These are phyloP conservation scores for Maudiozyma humilis DNA, from an alignment of 1,139 yeast genomes.

Conservation along the genomic window DNA sequence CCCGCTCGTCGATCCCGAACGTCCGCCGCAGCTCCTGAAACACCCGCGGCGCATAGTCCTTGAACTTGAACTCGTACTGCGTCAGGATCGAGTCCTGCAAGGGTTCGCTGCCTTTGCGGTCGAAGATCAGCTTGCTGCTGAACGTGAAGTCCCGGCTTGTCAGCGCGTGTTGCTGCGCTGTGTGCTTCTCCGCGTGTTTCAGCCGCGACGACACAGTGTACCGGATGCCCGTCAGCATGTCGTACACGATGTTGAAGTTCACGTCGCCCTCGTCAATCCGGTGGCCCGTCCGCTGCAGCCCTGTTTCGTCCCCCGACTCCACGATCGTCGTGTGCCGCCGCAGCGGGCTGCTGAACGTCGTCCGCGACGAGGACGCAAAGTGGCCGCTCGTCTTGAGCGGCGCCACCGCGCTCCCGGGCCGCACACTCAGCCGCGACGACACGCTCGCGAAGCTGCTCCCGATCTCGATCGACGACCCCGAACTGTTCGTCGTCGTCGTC, in stretches of 20 bases:
- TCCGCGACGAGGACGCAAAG: neutral
- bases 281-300: slow-evolving; percentile 39
- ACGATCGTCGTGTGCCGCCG: slow-evolving; percentile 4
- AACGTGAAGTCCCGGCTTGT: slow-evolving; percentile 47
- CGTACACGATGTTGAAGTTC: slow-evolving; percentile 87
- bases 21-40: slow-evolving; percentile 70
- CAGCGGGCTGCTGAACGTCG: slow-evolving; percentile 2
- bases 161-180: slow-evolving; percentile 22
- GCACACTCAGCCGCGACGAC: neutral
- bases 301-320: neutral
- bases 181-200: slow-evolving; percentile 53
- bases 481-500: slow-evolving; percentile 3
- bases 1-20: slow-evolving; percentile 89
- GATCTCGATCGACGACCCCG: neutral
- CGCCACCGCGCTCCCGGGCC: neutral
- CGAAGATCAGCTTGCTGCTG: slow-evolving; percentile 76
- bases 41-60: slow-evolving; percentile 90
- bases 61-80: slow-evolving; percentile 59
- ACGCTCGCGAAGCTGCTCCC: neutral
- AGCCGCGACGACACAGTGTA: slow-evolving; percentile 78
- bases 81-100: neutral
- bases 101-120: slow-evolving; percentile 56
- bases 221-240: slow-evolving; percentile 92
- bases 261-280: slow-evolving; percentile 85
- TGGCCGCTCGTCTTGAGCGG: neutral